phyloP scores from a whole-genome alignment of 2,329 filamentous ascomycete species.

The Chaetoscypha palmicola region DNA sequence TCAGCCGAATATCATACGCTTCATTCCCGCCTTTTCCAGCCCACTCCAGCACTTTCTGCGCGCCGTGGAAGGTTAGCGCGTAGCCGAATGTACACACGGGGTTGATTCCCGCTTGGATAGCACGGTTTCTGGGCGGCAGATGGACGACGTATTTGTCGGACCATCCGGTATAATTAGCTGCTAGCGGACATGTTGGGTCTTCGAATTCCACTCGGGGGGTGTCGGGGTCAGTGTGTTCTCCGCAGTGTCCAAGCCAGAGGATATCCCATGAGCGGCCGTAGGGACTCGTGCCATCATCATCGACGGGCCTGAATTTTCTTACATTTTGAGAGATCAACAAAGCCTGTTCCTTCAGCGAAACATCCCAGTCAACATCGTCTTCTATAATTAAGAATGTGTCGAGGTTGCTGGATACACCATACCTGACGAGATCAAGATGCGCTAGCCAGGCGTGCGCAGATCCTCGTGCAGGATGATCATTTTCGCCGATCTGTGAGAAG shows the following conservation, averaged over 20 bases:
- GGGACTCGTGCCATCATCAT: slow-evolving; percentile 14
- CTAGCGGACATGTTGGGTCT: slow-evolving; percentile 21
- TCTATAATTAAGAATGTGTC: slow-evolving; percentile 31
- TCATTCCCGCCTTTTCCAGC: slow-evolving; percentile 27
- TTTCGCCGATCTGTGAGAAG: slow-evolving; percentile 22
- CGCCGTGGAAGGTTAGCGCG: slow-evolving; percentile 28
- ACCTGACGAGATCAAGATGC: slow-evolving; percentile 29
- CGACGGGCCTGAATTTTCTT: slow-evolving; percentile 22
- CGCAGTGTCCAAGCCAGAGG: slow-evolving; percentile 35
- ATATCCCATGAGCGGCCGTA: slow-evolving; percentile 33
- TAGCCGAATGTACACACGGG: slow-evolving; percentile 31
- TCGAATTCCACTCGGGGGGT: slow-evolving; percentile 14
- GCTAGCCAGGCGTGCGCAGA: slow-evolving; percentile 25
- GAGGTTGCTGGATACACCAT: slow-evolving; percentile 19
- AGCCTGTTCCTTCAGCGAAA: slow-evolving; percentile 30
- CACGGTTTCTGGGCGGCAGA: slow-evolving; percentile 22
- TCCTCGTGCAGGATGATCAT: slow-evolving; percentile 9
- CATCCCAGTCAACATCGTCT: slow-evolving; percentile 35
- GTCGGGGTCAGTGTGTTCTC: slow-evolving; percentile 21
- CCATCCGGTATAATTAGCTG: slow-evolving; percentile 25
- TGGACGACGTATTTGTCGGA: slow-evolving; percentile 15
- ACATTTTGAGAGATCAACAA: slow-evolving; percentile 29
- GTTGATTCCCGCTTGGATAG: slow-evolving; percentile 22
- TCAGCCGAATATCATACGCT: slow-evolving; percentile 33
- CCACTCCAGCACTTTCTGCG: slow-evolving; percentile 30